These are phyloP conservation scores for Aciculosporium take DNA, from an alignment of 2,329 filamentous ascomycete species.

Conservation along the genomic window DNA sequence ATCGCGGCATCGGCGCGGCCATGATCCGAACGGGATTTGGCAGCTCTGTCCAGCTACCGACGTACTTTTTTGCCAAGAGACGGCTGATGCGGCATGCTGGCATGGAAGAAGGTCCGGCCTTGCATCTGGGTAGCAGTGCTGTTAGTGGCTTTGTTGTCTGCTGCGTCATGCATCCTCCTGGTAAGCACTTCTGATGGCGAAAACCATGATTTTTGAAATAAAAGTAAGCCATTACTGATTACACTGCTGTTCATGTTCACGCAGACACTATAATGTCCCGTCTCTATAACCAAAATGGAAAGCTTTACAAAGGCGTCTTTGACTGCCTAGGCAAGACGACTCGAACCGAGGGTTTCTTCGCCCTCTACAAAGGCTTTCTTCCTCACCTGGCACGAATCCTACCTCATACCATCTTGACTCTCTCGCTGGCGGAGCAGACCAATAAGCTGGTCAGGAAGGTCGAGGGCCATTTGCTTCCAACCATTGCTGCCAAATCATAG, in stretches of 20 bases:
- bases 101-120: conserved; percentile 77
- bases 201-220: background rate
- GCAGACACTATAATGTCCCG: conserved; percentile 93
- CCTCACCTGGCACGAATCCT: conserved; percentile 88
- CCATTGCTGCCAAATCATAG: conserved; percentile 19
- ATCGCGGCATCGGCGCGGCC: conserved; percentile 79
- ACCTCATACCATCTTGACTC: conserved; percentile 86
- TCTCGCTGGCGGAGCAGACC: conserved; percentile 90
- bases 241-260: conserved; percentile 1
- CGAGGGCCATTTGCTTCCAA: conserved; percentile 45
- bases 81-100: conserved; percentile 66
- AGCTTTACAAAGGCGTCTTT: conserved; percentile 85
- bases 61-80: conserved; percentile 95
- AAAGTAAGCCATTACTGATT: conserved; percentile 3
- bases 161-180: conserved; percentile 93
- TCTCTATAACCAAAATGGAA: conserved; percentile 97
- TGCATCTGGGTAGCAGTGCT: conserved; percentile 81
- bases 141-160: conserved; percentile 92
- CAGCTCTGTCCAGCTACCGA: conserved; percentile 88
- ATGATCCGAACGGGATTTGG: conserved; percentile 96
- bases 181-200: conserved; percentile 29
- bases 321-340: conserved; percentile 88
- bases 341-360: conserved; percentile 76
- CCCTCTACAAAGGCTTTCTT: conserved; percentile 95
- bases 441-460: conserved; percentile 79